Evolutionary conservation across 2,329 filamentous ascomycete species (phyloP).

Genomic region (Graphium sp.): DNA sequence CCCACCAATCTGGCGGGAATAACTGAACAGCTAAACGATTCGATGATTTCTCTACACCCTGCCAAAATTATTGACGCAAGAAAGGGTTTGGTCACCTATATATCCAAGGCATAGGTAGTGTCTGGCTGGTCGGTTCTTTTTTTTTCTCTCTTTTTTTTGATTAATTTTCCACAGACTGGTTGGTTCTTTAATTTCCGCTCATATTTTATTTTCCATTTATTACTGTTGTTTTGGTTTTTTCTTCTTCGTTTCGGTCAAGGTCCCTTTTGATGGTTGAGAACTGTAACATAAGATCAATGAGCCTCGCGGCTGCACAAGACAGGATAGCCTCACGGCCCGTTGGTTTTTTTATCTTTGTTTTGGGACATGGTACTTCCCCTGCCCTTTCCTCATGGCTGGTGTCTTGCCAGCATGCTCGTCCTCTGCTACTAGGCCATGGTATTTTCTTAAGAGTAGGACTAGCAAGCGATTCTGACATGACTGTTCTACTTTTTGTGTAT

Average conservation of each 20-base stretch:
- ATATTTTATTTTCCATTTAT: not conserved
- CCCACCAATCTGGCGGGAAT: too few relatives aligned
- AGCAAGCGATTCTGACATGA: too few relatives aligned
- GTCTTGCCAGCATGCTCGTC: too few relatives aligned
- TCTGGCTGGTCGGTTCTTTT: not conserved
- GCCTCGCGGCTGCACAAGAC: conserved; percentile 5
- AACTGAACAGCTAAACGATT: too few relatives aligned
- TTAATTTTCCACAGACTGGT: not conserved
- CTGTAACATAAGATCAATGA: conserved; percentile 3
- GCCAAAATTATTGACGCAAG: too few relatives aligned
- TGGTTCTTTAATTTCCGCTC: not conserved
- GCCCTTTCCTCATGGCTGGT: too few relatives aligned
- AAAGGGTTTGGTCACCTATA: too few relatives aligned
- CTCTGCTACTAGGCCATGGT: too few relatives aligned
- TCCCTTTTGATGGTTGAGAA: conserved; percentile 1
- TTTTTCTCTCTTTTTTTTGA: not conserved
- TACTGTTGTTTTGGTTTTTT: not conserved
- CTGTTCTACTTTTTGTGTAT: too few relatives aligned
- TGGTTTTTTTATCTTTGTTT: conserved; percentile 1
- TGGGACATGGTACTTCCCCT: too few relatives aligned
- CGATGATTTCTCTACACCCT: too few relatives aligned
- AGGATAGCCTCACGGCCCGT: conserved; percentile 4
- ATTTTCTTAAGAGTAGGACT: too few relatives aligned
- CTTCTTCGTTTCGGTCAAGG: conserved; percentile 1
- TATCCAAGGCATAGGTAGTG: not conserved